These are phyloP conservation scores for Yamadazyma takamatsuzukensis DNA, from an alignment of 805 yeast species.

Conservation along the genomic window DNA sequence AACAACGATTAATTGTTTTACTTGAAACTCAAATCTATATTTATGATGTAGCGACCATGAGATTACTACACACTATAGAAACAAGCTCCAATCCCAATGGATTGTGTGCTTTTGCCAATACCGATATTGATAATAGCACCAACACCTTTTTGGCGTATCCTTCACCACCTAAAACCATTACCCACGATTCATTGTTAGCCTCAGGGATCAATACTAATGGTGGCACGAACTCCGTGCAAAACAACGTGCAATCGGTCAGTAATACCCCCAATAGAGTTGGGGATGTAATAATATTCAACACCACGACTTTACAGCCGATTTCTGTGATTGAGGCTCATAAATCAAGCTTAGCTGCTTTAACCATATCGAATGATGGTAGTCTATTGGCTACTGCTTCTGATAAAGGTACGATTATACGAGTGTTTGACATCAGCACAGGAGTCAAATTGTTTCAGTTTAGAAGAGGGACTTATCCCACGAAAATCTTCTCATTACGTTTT, in stretches of 20 bases:
- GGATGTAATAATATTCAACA: conserved; percentile 76
- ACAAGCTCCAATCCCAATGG: conserved; percentile 47
- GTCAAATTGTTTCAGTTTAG: conserved; percentile 67
- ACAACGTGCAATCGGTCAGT: conserved; percentile 38
- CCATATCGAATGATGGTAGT: conserved; percentile 71
- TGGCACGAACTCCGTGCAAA: conserved; percentile 35
- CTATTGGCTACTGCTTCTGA: conserved; percentile 84
- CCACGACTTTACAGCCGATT: conserved; percentile 66
- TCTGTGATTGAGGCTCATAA: conserved; percentile 86
- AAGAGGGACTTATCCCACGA: conserved; percentile 82
- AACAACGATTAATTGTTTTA: conserved; percentile 30
- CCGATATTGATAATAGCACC: conserved; percentile 23
- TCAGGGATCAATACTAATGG: conserved; percentile 40
- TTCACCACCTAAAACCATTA: conserved; percentile 61
- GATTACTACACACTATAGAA: conserved; percentile 41
- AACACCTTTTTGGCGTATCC: conserved; percentile 67
- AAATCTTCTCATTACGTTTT: conserved; percentile 72
- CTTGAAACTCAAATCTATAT: conserved; percentile 43
- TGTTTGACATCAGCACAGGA: conserved; percentile 69
- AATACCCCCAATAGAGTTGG: conserved; percentile 52
- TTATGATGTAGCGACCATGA: conserved; percentile 40
- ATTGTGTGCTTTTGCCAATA: conserved; percentile 53
- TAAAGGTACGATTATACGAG: conserved; percentile 85
- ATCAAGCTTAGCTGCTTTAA: conserved; percentile 62
- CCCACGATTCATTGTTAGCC: conserved; percentile 40